phyloP scores from a whole-genome alignment of 2,329 filamentous ascomycete genomes.

The Lecanoromycetidae sp. region DNA sequence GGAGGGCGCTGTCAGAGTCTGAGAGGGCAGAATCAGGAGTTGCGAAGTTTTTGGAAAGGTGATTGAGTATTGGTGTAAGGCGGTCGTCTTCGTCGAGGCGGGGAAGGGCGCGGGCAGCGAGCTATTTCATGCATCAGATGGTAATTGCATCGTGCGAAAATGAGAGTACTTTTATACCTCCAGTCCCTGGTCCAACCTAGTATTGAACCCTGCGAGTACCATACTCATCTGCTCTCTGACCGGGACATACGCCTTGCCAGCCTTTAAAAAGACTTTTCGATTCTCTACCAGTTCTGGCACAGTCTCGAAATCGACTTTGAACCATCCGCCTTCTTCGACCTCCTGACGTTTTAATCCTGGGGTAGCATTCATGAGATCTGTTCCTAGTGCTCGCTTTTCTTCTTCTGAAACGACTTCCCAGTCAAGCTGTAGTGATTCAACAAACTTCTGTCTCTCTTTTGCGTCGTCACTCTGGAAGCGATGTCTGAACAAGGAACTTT shows the following conservation, averaged over 20 bases:
- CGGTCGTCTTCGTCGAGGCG: constrained; percentile 94
- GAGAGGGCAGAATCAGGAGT: constrained; percentile 78
- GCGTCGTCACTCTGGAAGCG: constrained; percentile 66
- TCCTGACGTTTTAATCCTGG: constrained; percentile 31
- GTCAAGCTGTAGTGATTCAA: constrained; percentile 63
- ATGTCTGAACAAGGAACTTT: constrained; percentile 79
- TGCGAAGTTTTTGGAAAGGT: constrained; percentile 92
- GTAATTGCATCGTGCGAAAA: not conserved
- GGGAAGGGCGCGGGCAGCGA: constrained; percentile 82
- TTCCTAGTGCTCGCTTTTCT: constrained; percentile 57
- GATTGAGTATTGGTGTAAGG: constrained; percentile 58
- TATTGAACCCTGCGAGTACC: constrained; percentile 76
- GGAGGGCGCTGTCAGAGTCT: constrained; percentile 49
- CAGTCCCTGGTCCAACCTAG: constrained; percentile 65
- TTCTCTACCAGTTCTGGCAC: constrained; percentile 83
- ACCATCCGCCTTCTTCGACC: constrained; percentile 74
- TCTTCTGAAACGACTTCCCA: constrained; percentile 74
- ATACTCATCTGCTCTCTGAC: constrained; percentile 76
- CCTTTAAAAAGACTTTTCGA: constrained; percentile 61
- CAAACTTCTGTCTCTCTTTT: constrained; percentile 61
- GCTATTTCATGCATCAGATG: constrained; percentile 35
- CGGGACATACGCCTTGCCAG: constrained; percentile 83
- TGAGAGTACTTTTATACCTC: constrained; percentile 47
- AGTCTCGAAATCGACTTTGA: constrained; percentile 91
- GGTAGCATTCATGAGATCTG: constrained; percentile 49